Conservation (phyloP, 2,329 filamentous ascomycete species). For the Shiraia bambusicola region DNA sequence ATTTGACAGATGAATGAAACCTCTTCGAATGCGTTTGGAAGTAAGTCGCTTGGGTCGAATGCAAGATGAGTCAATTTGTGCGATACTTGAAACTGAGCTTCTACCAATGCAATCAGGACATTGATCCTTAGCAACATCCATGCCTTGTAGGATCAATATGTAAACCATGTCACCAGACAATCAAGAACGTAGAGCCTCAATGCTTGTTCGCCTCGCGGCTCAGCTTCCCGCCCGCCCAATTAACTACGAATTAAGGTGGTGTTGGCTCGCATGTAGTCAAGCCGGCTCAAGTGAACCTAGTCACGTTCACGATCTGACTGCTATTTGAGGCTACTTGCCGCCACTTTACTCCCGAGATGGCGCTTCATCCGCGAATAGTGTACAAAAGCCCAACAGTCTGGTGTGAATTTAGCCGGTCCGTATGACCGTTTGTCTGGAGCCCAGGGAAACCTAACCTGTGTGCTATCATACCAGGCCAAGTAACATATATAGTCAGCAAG, state of each 20-base stretch:
- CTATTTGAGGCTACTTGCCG: constrained; percentile 14
- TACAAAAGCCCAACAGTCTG: constrained; percentile 17
- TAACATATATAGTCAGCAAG: constrained; percentile 31
- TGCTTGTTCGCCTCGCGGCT: background rate
- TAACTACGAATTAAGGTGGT: constrained; percentile 9
- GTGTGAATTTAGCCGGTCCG: constrained; percentile 36
- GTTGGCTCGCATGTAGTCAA: constrained; percentile 5
- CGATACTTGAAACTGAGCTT: constrained; percentile 6
- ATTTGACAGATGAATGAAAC: constrained; percentile 5
- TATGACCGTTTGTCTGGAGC: constrained; percentile 23
- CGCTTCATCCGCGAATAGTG: constrained; percentile 19
- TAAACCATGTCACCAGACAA: too few relatives aligned
- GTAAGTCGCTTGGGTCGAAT: background rate
- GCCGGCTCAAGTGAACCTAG: constrained; percentile 5
- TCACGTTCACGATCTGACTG: constrained; percentile 11
- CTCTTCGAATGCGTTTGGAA: constrained; percentile 14
- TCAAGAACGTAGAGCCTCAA: too few relatives aligned
- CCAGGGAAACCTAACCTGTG: constrained; percentile 17
- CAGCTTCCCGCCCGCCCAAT: background rate
- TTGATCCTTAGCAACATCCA: constrained; percentile 3
- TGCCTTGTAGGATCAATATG: too few relatives aligned
- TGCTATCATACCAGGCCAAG: constrained; percentile 6
- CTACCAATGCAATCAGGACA: constrained; percentile 5
- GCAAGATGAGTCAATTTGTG: constrained; percentile 2
- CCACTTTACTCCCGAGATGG: constrained; percentile 25